phyloP scores from a whole-genome alignment of 805 yeast genomes.

The Hanseniaspora lindneri region DNA sequence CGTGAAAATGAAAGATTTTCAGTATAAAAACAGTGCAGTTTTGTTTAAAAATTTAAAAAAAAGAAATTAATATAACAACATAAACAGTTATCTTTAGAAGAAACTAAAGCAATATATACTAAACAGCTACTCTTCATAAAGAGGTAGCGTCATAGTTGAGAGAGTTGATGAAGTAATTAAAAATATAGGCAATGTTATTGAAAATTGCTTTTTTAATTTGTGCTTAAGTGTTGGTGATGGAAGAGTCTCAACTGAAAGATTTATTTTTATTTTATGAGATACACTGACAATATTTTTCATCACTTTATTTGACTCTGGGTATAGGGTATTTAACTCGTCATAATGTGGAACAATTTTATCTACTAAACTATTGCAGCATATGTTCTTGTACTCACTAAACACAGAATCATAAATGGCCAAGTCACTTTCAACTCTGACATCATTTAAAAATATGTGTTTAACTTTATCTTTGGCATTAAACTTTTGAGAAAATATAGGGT shows the following conservation, averaged over 20 bases:
- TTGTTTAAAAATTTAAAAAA: too few relatives aligned
- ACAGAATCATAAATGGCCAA: neutral
- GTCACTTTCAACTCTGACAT: conserved; percentile 2
- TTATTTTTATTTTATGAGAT: neutral
- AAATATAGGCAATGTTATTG: conserved; percentile 7
- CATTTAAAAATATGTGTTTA: neutral
- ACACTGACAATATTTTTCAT: conserved; percentile 3
- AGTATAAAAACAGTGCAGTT: too few relatives aligned
- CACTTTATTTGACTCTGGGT: neutral
- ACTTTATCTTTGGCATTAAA: neutral
- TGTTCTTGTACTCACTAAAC: neutral
- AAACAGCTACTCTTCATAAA: neutral
- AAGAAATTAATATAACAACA: too few relatives aligned
- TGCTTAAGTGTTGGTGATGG: neutral
- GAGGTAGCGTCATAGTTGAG: conserved; percentile 11
- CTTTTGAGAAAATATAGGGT: neutral
- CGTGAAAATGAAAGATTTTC: too few relatives aligned
- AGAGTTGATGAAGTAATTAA: conserved; percentile 2
- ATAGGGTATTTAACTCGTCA: conserved; percentile 10
- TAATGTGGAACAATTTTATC: conserved; percentile 11
- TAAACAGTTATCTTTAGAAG: too few relatives aligned
- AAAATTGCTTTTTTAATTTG: conserved; percentile 11
- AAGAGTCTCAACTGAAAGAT: neutral
- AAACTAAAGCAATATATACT: neutral
- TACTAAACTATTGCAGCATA: neutral